Conservation (phyloP, 1,139 yeast species). For the Debaryomyces robertsiae region DNA sequence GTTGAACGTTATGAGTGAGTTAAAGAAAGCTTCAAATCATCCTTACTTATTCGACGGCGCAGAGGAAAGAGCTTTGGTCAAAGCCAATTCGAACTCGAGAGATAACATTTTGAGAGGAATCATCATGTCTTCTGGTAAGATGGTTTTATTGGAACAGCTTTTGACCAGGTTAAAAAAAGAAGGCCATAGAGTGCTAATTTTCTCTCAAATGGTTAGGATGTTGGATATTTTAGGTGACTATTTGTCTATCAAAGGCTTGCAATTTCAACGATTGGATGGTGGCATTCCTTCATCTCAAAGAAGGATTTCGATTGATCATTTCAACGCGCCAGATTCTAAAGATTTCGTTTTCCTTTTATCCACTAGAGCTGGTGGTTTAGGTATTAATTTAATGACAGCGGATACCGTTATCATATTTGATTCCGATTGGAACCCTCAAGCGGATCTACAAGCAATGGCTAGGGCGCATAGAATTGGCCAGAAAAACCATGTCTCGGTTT, state of each 20-base stretch:
- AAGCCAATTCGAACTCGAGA: constrained; percentile 62
- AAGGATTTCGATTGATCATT: constrained; percentile 93
- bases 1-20: constrained; percentile 89
- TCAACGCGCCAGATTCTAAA: constrained; percentile 88
- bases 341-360: constrained; percentile 90
- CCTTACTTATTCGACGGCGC: constrained; percentile 95
- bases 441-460: constrained; percentile 99
- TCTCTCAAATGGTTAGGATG: constrained; percentile 97
- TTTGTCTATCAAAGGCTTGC: constrained; percentile 82
- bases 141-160: constrained; percentile 91
- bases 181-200: constrained; percentile 93
- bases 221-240: constrained; percentile 95
- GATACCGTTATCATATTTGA: constrained; percentile 97
- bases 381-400: constrained; percentile 97
- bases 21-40: constrained; percentile 95
- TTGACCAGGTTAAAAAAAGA: constrained; percentile 82
- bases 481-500: constrained; percentile 95
- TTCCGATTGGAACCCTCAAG: constrained; percentile 99
- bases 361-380: constrained; percentile 98
- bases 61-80: constrained; percentile 75
- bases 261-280: constrained; percentile 94
- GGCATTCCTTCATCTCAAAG: constrained; percentile 94
- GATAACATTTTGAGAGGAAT: constrained; percentile 85
- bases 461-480: constrained; percentile 99
- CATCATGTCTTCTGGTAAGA: constrained; percentile 97